Evolutionary conservation across 768 basidiomycete species (phyloP), one percentile per base, ranked within the genome.

Genomic region (Tulasnella sp.): DNA sequence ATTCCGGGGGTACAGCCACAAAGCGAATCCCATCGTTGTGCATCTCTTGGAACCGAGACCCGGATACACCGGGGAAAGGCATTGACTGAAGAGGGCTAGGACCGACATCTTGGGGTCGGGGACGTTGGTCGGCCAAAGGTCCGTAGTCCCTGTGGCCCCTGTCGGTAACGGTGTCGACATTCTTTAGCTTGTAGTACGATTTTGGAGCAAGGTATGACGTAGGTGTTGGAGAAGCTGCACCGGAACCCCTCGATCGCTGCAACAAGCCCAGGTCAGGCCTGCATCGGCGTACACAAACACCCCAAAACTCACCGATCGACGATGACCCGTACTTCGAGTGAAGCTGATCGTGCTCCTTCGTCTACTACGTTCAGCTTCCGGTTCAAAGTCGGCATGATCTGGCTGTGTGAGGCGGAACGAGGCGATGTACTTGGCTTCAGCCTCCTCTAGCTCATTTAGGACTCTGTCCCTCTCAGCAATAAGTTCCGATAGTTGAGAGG

Each of bases 181-280:
- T 84, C 31, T 89, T 86, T 39, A 94, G 86, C 80, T 91, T 90
- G 84, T 94, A 94, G 81, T 91, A 94, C 74, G 90, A 88, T 7
- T 90, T 91, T 8, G 92, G 92, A 5, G 91, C 91, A 11, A 93
- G 89, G 80, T 93, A 94, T 6, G 91, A 91, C 22, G 90, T 90
- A 4, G 92, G 92, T 0, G 91, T 86, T 38, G 85, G 14, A 74
- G 71, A n/a, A 68, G n/a, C n/a, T 70, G 25, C 81, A 80, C 38
- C 74, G 76, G 76, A 80, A 80, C 77, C 87, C 31, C 58, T 25
- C 11, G 58, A 64, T 8, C 58, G 54, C 58, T 64, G 14, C 25
- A 64, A 31, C 45, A 12, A 22, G 31, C 11, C 58, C 5, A 17
- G n/a, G 58, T 64, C 58, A 64, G 58, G n/a, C 29, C 4, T 64